phyloP scores from a whole-genome alignment of 2,329 filamentous ascomycete species.

The Cadophora sp. region DNA sequence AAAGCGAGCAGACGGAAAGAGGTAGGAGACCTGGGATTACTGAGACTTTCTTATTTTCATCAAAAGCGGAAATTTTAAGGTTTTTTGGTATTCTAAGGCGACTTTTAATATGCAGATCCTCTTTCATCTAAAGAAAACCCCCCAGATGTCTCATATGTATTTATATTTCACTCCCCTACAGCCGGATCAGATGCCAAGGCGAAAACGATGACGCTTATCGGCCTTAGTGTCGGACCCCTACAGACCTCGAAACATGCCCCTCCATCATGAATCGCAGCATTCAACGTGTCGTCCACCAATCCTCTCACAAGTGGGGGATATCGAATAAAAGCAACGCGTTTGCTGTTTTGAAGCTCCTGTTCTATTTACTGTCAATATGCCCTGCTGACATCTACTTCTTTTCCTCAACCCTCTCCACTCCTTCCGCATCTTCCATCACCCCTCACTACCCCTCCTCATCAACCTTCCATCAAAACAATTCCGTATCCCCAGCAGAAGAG shows the following conservation, averaged over 20 bases:
- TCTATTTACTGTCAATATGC: neutral
- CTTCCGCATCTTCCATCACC: neutral
- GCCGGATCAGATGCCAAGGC: constrained; percentile 6
- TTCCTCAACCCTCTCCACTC: neutral
- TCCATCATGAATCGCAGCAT: constrained; percentile 10
- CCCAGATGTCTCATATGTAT: too few relatives aligned
- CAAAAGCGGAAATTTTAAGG: too few relatives aligned
- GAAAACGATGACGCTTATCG: constrained; percentile 17
- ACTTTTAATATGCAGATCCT: neutral
- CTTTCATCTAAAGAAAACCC: neutral
- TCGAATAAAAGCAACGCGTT: neutral
- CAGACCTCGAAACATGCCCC: constrained; percentile 8
- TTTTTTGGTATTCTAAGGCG: too few relatives aligned
- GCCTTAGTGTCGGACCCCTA: neutral
- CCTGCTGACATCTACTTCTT: neutral
- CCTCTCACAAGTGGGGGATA: neutral
- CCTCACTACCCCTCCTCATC: neutral
- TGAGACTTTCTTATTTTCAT: too few relatives aligned
- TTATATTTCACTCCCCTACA: neutral
- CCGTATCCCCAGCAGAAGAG: neutral
- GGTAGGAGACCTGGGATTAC: too few relatives aligned
- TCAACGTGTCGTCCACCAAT: neutral
- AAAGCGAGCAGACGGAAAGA: too few relatives aligned
- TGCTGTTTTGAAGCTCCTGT: neutral
- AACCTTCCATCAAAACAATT: neutral